These are phyloP conservation scores for Hemisphaericaspora xylanilytica DNA, from an alignment of 1,139 yeast species.

Conservation along the genomic window DNA sequence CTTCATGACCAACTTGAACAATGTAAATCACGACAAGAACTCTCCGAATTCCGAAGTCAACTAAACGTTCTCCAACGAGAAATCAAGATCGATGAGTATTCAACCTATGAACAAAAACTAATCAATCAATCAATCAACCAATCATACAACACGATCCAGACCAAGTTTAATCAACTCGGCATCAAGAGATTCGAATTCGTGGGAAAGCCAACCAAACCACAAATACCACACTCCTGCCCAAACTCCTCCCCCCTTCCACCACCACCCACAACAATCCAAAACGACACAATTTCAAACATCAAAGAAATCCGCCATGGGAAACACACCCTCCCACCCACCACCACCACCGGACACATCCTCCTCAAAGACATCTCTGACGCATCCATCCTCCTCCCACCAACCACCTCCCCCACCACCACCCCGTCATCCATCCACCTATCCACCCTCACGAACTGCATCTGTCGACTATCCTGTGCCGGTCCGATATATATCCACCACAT, in stretches of 20 bases:
- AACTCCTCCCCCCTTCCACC: neutral
- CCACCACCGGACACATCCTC: neutral
- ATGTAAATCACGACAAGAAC: constrained; percentile 41
- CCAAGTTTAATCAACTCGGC: constrained; percentile 8
- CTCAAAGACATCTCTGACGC: neutral
- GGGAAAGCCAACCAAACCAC: constrained; percentile 13
- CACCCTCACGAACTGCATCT: neutral
- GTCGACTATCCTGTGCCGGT: constrained; percentile 2
- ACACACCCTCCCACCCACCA: too few relatives aligned
- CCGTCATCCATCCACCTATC: neutral
- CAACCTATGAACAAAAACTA: constrained; percentile 5
- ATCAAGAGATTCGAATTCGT: constrained; percentile 7
- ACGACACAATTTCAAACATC: too few relatives aligned
- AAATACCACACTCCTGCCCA: constrained; percentile 1
- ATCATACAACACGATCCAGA: constrained; percentile 6
- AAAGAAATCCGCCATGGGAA: too few relatives aligned
- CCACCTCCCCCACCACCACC: too few relatives aligned
- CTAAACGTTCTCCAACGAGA: constrained; percentile 1
- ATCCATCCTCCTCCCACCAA: neutral
- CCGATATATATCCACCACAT: constrained; percentile 16
- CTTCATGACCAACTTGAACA: constrained; percentile 69
- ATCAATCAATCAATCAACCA: constrained; percentile 7
- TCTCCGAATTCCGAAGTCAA: neutral
- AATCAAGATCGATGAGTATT: constrained; percentile 1
- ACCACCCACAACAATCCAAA: neutral